Evolutionary conservation across 2,329 filamentous ascomycete species (phyloP).

Genomic region (Lasiodiplodia sp.): DNA sequence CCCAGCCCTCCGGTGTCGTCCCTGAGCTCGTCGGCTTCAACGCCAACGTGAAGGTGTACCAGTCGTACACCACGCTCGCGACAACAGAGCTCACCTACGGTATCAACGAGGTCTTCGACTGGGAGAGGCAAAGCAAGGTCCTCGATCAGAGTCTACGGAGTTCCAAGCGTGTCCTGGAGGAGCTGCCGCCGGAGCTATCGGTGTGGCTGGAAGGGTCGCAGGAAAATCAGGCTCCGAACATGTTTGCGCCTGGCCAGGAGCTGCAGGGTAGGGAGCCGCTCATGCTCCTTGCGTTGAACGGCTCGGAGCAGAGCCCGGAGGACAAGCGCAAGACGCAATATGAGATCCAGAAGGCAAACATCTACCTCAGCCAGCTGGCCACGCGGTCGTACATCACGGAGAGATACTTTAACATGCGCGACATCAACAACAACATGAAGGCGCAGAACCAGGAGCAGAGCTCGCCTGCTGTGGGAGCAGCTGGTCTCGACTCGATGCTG

Average conservation of each 20-base stretch:
- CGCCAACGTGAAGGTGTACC: constrained; percentile 77
- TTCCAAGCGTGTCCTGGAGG: constrained; percentile 72
- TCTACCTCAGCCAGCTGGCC: constrained; percentile 80
- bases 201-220: constrained; percentile 57
- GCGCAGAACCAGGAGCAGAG: constrained; percentile 53
- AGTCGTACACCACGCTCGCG: constrained; percentile 78
- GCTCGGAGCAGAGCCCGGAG: constrained; percentile 38
- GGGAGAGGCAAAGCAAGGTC: constrained; percentile 77
- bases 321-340: constrained; percentile 67
- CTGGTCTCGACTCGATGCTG: constrained; percentile 46
- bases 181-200: constrained; percentile 73
- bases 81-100: constrained; percentile 86
- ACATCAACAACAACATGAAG: constrained; percentile 62
- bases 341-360: constrained; percentile 92
- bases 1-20: constrained; percentile 71
- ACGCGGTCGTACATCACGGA: constrained; percentile 87
- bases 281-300: constrained; percentile 37
- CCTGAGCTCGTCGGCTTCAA: constrained; percentile 83
- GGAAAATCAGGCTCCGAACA: constrained; percentile 31
- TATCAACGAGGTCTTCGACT: constrained; percentile 76
- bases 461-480: constrained; percentile 44
- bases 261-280: constrained; percentile 31
- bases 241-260: constrained; percentile 35
- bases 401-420: constrained; percentile 80
- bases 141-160: constrained; percentile 74